Evolutionary conservation across 257 asterid species (phyloP), one percentile per base, ranked within the genome.

Genomic region (Echium plantagineum): DNA sequence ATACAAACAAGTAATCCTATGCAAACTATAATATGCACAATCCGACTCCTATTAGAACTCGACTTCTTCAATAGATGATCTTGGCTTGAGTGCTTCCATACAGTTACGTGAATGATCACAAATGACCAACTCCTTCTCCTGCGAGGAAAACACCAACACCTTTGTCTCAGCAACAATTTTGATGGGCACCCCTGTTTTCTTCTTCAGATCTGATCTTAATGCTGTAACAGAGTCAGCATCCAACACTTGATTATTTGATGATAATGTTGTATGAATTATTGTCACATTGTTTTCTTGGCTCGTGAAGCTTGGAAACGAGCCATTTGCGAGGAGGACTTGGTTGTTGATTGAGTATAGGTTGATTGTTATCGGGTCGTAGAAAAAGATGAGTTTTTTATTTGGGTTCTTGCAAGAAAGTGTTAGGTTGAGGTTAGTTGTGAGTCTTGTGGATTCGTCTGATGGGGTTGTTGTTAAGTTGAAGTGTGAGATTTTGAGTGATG

Each of bases 391-490:
- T 32, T 77, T 83, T 19, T 79, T 82, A 72, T 90, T 90, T 22
- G 81, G 80, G 63, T 90, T 87, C 5, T 76, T 81, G 4, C 82
- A 78, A 12, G 91, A 75, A 38, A 90, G 69, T 0, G 96, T 87
- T 62, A 87, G 54, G 69, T 85, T 90, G 59, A 85, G 57, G 5
- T 63, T 73, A 2, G 96, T 62, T 38, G 89, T 74, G 74, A 90
- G 88, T 65, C 67, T 80, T 6, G 94, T 77, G 61, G 85, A 55
- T 63, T 78, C 96, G 65, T 87, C 97, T 49, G 83, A 30, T 20
- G 94, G 71, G 42, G 81, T 70, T 59, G 90, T 83, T 73, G 91
- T 75, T 69, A 90, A 89, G 71, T 87, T 87, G 65, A 85, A 81
- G 0, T 80, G 38, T 5, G 89, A 63, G 69, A 90, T 63, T 55